These are phyloP conservation scores for Hypsizygus marmoreus DNA, from an alignment of 768 basidiomycete genomes.

Conservation along the genomic window DNA sequence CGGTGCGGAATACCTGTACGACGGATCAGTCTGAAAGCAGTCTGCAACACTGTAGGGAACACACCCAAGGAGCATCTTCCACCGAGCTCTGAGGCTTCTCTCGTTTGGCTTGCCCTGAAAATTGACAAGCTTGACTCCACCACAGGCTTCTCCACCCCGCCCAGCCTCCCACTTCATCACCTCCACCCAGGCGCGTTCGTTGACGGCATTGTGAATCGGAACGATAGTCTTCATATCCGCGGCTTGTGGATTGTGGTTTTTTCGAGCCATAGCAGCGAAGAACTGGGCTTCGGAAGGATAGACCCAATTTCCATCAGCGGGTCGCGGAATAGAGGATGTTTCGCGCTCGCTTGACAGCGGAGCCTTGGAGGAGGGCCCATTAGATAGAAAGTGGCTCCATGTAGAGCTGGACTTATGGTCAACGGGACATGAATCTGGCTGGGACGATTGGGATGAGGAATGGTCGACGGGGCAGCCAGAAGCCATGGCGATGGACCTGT, in stretches of 20 bases:
- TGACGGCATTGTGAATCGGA: slow-evolving; percentile 98
- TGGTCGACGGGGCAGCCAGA: slow-evolving; percentile 64
- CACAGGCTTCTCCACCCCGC: slow-evolving; percentile 80
- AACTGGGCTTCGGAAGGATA: slow-evolving; percentile 99
- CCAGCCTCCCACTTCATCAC: slow-evolving; percentile 82
- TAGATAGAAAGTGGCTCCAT: slow-evolving; percentile 45
- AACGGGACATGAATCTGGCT: slow-evolving; percentile 39
- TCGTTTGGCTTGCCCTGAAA: slow-evolving; percentile 90
- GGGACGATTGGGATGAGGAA: slow-evolving; percentile 9
- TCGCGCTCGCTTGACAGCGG: slow-evolving; percentile 74
- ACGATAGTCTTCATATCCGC: slow-evolving; percentile 95
- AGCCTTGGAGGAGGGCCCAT: slow-evolving; percentile 20
- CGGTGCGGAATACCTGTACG: slow-evolving; percentile 80
- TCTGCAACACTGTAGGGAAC: slow-evolving; percentile 23
- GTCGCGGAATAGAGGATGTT: slow-evolving; percentile 85
- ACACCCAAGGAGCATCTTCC: slow-evolving; percentile 86
- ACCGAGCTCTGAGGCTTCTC: slow-evolving; percentile 76
- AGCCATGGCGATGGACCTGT: slow-evolving; percentile 16
- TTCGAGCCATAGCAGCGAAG: slow-evolving; percentile 94
- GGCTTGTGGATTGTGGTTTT: slow-evolving; percentile 85
- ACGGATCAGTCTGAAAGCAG: slow-evolving; percentile 12
- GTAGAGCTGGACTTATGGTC: slow-evolving; percentile 39
- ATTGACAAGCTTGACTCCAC: slow-evolving; percentile 78
- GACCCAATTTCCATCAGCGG: slow-evolving; percentile 80
- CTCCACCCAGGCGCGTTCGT: slow-evolving; percentile 89